Conservation (phyloP, 768 basidiomycete species). For the Tylopilus sp. region DNA sequence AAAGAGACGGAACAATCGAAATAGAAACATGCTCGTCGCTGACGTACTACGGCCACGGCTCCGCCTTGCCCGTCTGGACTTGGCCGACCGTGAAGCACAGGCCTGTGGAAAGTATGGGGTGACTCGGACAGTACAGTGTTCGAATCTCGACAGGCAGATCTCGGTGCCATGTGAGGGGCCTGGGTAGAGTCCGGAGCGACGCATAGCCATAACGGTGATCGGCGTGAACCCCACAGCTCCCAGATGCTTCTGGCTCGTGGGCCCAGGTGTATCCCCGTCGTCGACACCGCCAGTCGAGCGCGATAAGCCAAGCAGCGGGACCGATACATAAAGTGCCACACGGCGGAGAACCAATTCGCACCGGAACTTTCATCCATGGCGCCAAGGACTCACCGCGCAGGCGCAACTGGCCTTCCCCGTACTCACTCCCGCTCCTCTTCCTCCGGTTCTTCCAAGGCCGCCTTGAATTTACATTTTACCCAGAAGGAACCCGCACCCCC, state of each 20-base stretch:
- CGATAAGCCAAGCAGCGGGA: conserved; percentile 12
- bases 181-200: neutral
- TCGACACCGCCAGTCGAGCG: neutral
- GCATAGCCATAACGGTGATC: conserved; percentile 5
- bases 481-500: conserved; percentile 52
- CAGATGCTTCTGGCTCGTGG: neutral
- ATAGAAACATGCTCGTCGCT: conserved; percentile 2
- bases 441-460: conserved; percentile 49
- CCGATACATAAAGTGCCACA: conserved; percentile 7
- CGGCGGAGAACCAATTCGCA: conserved; percentile 32
- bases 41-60: neutral
- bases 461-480: conserved; percentile 62
- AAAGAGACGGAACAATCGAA: neutral
- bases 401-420: conserved; percentile 46
- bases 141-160: neutral
- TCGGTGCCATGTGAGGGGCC: neutral
- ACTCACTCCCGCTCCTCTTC: conserved; percentile 66
- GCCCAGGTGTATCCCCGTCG: neutral
- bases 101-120: neutral
- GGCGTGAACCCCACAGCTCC: neutral
- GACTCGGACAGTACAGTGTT: neutral
- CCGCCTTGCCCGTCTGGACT: neutral
- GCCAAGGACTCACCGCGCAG: conserved; percentile 47
- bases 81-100: neutral
- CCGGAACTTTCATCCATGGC: conserved; percentile 40